Base-by-base conservation (phyloP, 2,329 filamentous ascomycete genomes). In the Microsporum ferrugineum region DNA sequence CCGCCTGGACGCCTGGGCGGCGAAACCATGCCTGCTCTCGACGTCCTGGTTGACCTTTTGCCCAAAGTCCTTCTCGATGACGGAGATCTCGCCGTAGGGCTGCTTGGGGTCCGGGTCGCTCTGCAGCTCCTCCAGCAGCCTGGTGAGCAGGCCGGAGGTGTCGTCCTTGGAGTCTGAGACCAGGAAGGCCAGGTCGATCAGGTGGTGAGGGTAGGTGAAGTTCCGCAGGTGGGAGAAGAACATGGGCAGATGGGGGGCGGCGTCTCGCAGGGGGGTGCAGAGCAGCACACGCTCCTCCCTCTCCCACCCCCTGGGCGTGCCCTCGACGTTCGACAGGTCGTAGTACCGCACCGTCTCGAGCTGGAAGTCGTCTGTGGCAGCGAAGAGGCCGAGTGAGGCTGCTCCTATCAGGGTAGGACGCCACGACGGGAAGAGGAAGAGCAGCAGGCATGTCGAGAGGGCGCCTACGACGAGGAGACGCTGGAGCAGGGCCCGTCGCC, bases 61-160 rank as follows among this genome's bases (percentile, higher is more conserved):
- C 2, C 94, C 94, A 78, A 99, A 99, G 73, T 99, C 92, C 77
- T 99, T 99, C 76, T 97, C 90, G 66, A 99, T 91, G 63, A 99
- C 94, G 0, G 90, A 96, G 62, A 99, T 94, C 77, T 99, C 94
- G 63, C 94, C 94, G 71, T 91, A 99, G 14, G 88, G 86, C 75
- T 91, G 86, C 67, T 85, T 86, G 8, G 87, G 84, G 67, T 96
- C 88, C 27, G 86, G 80, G 63, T 94, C 84, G 29, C 84, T 84
- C 76, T 99, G 94, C 12, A 96, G 81, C 45, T 85, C 83, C 67
- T 89, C 84, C 59, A 99, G 78, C 68, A 88, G 85, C 62, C 88
- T 79, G 3, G 86, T 84, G 58, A 99, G 81, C 55, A 94, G 80
- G 36, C 84, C 76, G 41, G 96, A 79, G 0, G 94, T 99, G 63